Percentiles rank a stretch among this genome's conserved stretches.
Evolutionary conservation across 1,139 yeast species (phyloP).

Genomic region (Debaryomycetaceae sp.): DNA sequence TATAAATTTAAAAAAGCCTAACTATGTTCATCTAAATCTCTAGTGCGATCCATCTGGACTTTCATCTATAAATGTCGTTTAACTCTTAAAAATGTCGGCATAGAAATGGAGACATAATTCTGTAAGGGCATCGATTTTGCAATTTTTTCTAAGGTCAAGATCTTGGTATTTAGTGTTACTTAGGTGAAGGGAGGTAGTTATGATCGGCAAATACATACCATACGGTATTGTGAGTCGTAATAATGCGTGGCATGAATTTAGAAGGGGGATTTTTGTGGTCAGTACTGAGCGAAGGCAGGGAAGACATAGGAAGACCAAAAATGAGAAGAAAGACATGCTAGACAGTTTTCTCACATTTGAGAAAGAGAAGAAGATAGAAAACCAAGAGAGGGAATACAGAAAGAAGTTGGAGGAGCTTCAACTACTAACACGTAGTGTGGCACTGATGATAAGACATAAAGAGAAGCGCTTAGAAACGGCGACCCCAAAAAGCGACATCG

Average conservation of each 20-base stretch:
- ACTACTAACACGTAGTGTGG: slow-evolving; percentile 21
- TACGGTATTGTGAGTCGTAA: neutral
- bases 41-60: neutral
- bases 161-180: neutral
- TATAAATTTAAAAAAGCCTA: neutral
- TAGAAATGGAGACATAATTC: neutral
- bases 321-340: slow-evolving; percentile 6
- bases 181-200: neutral
- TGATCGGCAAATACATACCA: neutral
- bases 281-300: slow-evolving; percentile 6
- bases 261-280: slow-evolving; percentile 9
- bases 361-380: slow-evolving; percentile 12
- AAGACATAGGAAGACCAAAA: slow-evolving; percentile 1
- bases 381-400: slow-evolving; percentile 20
- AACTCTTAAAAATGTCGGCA: neutral
- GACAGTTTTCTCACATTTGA: slow-evolving; percentile 18
- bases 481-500: slow-evolving; percentile 6
- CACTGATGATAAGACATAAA: slow-evolving; percentile 17
- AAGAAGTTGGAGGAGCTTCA: slow-evolving; percentile 18
- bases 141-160: neutral
- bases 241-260: neutral
- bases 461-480: slow-evolving; percentile 7
- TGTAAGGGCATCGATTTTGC: slow-evolving; percentile 1
- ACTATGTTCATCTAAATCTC: neutral
- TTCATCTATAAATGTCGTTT: slow-evolving; percentile 1